A percentile compares a stretch with the other conserved stretches of the same genome.
Conservation (phyloP, 1,284 basidiomycete genomes). For the Laetiporus sulphureus region DNA sequence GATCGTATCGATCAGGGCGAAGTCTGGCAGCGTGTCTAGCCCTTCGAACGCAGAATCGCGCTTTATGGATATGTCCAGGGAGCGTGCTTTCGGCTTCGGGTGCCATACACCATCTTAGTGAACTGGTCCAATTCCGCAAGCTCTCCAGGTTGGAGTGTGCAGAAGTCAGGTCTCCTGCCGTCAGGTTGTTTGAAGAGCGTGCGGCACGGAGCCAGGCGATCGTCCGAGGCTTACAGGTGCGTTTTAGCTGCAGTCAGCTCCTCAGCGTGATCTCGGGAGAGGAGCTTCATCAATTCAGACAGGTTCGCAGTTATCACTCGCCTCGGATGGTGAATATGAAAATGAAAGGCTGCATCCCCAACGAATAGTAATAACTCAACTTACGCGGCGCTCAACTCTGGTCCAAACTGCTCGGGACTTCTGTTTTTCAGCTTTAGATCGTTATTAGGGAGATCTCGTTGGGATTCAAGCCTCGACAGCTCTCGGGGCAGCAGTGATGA, state of each 20-base stretch:
- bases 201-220: conserved; percentile 39
- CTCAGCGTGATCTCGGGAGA: background rate
- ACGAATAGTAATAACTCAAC: too few species aligned
- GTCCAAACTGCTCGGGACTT: too few species aligned
- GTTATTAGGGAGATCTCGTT: too few species aligned
- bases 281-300: background rate
- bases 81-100: conserved; percentile 34
- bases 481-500: too few species aligned
- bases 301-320: background rate
- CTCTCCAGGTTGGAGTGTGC: conserved; percentile 27
- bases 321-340: too few species aligned
- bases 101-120: conserved; percentile 32
- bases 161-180: conserved; percentile 31
- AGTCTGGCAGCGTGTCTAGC: conserved; percentile 32
- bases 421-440: too few species aligned
- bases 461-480: too few species aligned
- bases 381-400: too few species aligned
- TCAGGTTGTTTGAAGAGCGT: conserved; percentile 34
- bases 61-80: conserved; percentile 29
- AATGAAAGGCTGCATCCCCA: too few species aligned
- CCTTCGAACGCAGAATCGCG: conserved; percentile 41
- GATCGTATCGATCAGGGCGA: conserved; percentile 30
- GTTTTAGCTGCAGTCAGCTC: conserved; percentile 23
- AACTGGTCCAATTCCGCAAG: conserved; percentile 47
- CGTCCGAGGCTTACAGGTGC: conserved; percentile 41